Base-by-base conservation (phyloP, 768 basidiomycete genomes). In the Rhodocollybia butyracea region DNA sequence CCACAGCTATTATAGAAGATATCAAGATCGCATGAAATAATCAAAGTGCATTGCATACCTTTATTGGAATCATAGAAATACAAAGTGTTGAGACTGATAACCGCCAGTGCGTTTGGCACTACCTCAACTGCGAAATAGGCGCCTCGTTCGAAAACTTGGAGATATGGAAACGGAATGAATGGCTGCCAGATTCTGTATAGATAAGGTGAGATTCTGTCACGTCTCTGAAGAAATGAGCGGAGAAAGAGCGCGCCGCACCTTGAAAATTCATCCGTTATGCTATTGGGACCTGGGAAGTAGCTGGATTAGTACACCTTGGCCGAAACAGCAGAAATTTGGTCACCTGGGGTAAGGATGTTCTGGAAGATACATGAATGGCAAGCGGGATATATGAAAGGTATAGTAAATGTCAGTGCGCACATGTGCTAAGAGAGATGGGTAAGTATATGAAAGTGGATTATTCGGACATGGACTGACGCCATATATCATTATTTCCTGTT, bases 41-140 rank as follows among this genome's bases (percentile, higher is more conserved):
- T 50, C 30, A 40, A 39, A 56, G 38, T 17, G 42, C 40, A 51
- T 36, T 31, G 60, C 75, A 56, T 51, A 88, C 91, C 87, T 74
- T 90, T 89, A 69, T 94, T 94, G 13, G 88, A 85, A 66, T 91
- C 89, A 68, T 89, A 95, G 73, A 91, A 94, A 71, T 91, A 95
- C 73, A 95, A 81, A 0, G 93, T 94, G 69, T 94, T 97, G 50
- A 95, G 73, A 60, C 87, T 88, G 64, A 97, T 85, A 46, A 86
- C 89, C 11, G 89, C 91, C 36, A 94, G 62, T 54, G 82, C 63
- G 58, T 85, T 77, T 0, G 89, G 87, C 29, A 95, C 82, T 39
- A 95, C 87, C 62, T 94, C 92, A 34, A 80, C 75, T 2, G 88
- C 78, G 63, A 77, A 95, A 70, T 95, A 95, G 19, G 86, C 91